Evolutionary conservation across 768 basidiomycete genomes (phyloP).

Genomic region (Lentinus tigrinus): DNA sequence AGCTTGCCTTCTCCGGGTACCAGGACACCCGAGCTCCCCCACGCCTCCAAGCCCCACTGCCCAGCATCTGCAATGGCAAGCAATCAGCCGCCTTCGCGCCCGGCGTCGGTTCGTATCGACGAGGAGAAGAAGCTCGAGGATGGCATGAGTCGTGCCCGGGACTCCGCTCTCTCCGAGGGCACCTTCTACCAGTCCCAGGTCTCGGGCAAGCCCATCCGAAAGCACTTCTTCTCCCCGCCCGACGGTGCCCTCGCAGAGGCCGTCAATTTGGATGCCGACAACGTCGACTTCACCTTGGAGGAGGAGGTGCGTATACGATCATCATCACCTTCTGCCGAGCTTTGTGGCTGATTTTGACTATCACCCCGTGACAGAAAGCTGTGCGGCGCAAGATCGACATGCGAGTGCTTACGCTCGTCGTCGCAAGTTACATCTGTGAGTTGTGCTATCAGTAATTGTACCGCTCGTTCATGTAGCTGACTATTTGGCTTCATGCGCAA

Average conservation of each 20-base stretch:
- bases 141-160: not conserved
- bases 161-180: conserved; percentile 31
- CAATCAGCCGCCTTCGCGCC: not conserved
- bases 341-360: not conserved
- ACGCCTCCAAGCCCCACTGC: not conserved
- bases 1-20: not conserved
- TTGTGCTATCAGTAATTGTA: not conserved
- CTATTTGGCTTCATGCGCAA: too few species aligned
- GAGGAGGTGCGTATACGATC: conserved; percentile 51
- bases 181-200: conserved; percentile 42
- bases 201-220: conserved; percentile 21
- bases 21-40: not conserved
- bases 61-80: not conserved
- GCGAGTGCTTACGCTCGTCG: conserved; percentile 48
- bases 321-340: not conserved
- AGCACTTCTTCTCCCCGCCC: conserved; percentile 29
- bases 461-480: not conserved
- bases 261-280: conserved; percentile 48
- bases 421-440: conserved; percentile 53
- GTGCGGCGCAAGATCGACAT: conserved; percentile 52
- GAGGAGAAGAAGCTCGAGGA: conserved; percentile 13
- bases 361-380: conserved; percentile 35
- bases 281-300: conserved; percentile 46
- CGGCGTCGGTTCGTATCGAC: not conserved
- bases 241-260: conserved; percentile 43